A percentile compares a stretch with the other conserved stretches of the same genome.
Conservation (phyloP, 148 eudicot species). For the Rhododendron vialii region DNA sequence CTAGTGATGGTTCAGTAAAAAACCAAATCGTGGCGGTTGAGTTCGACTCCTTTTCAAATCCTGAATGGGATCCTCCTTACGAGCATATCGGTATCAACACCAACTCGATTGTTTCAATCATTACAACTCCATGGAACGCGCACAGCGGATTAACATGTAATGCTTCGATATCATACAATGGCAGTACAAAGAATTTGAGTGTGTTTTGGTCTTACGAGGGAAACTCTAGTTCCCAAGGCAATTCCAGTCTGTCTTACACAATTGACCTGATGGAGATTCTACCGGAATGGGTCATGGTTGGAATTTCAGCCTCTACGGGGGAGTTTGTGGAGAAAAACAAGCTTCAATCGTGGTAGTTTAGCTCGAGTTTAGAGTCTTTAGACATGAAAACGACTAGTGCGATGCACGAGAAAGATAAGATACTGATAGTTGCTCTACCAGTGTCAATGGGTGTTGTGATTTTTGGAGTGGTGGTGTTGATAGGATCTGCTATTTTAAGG, state of each 20-base stretch:
- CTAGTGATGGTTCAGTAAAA: conserved; percentile 10
- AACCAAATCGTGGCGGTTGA: conserved; percentile 42
- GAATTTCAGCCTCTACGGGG: conserved; percentile 53
- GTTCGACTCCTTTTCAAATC: conserved; percentile 39
- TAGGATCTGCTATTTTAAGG: background rate
- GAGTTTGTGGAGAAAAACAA: conserved; percentile 16
- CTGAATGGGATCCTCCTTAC: conserved; percentile 43
- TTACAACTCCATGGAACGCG: conserved; percentile 36
- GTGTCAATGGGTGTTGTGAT: conserved; percentile 15
- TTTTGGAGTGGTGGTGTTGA: background rate
- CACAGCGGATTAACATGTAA: conserved; percentile 37
- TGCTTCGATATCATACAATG: conserved; percentile 41
- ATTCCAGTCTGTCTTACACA: conserved; percentile 34
- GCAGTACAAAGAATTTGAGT: conserved; percentile 33
- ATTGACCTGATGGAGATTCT: conserved; percentile 39
- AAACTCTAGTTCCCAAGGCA: background rate
- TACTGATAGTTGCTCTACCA: conserved; percentile 15
- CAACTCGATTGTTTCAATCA: conserved; percentile 32
- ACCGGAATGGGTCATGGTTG: conserved; percentile 43
- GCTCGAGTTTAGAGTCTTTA: conserved; percentile 35
- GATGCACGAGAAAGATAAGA: background rate
- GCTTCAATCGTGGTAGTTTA: conserved; percentile 43
- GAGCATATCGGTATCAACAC: conserved; percentile 62
- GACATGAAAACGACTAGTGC: conserved; percentile 4
- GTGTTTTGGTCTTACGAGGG: conserved; percentile 37